phyloP scores from a whole-genome alignment of 1,139 yeast genomes.

The Suhomyces bolitotheri region DNA sequence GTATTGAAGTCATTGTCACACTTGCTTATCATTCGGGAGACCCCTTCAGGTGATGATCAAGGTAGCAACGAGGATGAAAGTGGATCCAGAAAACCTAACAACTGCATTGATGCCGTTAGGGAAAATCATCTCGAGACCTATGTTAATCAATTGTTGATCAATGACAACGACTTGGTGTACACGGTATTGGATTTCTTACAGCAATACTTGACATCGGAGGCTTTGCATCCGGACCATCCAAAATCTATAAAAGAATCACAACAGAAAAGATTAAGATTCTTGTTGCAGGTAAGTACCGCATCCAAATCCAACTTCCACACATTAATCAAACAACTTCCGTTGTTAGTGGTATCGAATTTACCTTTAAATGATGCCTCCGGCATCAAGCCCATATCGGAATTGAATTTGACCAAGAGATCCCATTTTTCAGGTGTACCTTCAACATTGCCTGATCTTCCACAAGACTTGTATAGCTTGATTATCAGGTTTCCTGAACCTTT shows the following conservation, averaged over 20 bases:
- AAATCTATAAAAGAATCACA: conserved; percentile 37
- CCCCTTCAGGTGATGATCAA: conserved; percentile 9
- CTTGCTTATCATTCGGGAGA: conserved; percentile 43
- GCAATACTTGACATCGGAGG: conserved; percentile 41
- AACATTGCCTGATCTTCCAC: conserved; percentile 58
- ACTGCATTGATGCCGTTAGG: conserved; percentile 45
- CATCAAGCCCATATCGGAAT: conserved; percentile 23
- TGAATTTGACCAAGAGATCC: conserved; percentile 37
- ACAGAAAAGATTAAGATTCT: conserved; percentile 31
- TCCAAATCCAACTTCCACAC: conserved; percentile 45
- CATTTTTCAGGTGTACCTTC: conserved; percentile 51
- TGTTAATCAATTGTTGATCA: conserved; percentile 33
- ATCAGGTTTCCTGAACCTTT: conserved; percentile 77
- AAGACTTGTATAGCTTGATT: conserved; percentile 60
- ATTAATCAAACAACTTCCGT: conserved; percentile 59
- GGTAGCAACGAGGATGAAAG: conserved; percentile 19
- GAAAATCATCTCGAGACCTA: conserved; percentile 34
- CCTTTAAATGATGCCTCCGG: conserved; percentile 21
- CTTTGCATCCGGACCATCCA: conserved; percentile 35
- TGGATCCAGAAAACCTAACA: conserved; percentile 30
- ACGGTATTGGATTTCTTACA: conserved; percentile 41
- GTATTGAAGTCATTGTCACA: conserved; percentile 49
- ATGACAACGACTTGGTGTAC: conserved; percentile 37
- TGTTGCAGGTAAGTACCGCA: conserved; percentile 33
- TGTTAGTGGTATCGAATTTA: conserved; percentile 47